Base-by-base conservation (phyloP, 345 rosid species). In the Erucastrum elatum region DNA sequence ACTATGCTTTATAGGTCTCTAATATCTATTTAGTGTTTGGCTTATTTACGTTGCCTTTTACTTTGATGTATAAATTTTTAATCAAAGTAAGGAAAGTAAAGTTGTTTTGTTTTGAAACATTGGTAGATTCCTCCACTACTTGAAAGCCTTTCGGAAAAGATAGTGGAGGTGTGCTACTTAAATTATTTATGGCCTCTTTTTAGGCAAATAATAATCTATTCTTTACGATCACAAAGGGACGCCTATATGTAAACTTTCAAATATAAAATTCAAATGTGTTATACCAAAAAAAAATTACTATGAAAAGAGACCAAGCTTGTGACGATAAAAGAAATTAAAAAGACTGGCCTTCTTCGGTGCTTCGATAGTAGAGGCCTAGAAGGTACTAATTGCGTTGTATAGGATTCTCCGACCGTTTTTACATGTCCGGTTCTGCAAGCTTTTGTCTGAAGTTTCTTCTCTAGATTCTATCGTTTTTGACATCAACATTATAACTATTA, bases 101-200 rank as follows among this genome's bases (percentile, higher is more conserved):
- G 25, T 67, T 49, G 69, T 79, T 79, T 74, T 68, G 70, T 68
- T 73, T 73, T 49, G 74, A 73, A 59, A 63, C 61, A 75, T 73
- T 74, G 41, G 75, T 61, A 79, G 82, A 79, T 74, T 79, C 82
- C 75, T 79, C 82, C 82, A 79, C 78, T 68, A 74, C 65, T 74
- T 8, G 13, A 67, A 72, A 60, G 21, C 35, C 60, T 62, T 79
- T 74, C 61, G 13, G 8, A 49, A 17, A 79, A 71, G 78, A 34
- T 67, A 79, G 82, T 79, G 82, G 82, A 79, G 15, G 33, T 79
- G 59, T 67, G 73, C 77, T 73, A 74, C 56, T 68, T 34, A 73
- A 72, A 78, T 72, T 21, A 66, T 72, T 31, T 78, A 0, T 35
- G 44, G 49, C 29, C 17, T 69, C 53, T 21, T 13, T 77, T 26